These are phyloP conservation scores for Entomortierella lignicola DNA, from an alignment of 192 early-diverging fungal species.

Conservation along the genomic window DNA sequence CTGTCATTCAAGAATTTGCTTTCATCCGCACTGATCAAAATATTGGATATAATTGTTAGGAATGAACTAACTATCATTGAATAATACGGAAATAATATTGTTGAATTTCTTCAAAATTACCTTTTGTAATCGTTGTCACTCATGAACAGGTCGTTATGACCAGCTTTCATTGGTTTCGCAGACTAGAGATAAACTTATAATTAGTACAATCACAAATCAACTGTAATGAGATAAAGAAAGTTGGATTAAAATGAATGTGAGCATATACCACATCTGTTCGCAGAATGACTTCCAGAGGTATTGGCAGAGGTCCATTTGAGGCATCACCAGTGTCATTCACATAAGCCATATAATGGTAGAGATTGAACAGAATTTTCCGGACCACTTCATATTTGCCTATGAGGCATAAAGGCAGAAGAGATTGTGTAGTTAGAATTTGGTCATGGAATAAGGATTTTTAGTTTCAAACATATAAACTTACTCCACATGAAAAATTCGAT, in stretches of 20 bases:
- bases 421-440: neutral
- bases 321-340: constrained; percentile 61
- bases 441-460: neutral
- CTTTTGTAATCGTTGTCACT: constrained; percentile 56
- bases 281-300: constrained; percentile 72
- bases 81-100: too few species aligned
- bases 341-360: constrained; percentile 73
- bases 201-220: neutral
- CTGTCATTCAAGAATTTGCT: constrained; percentile 45
- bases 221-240: neutral
- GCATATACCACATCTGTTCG: constrained; percentile 60
- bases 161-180: constrained; percentile 52
- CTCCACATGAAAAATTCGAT: constrained; percentile 81
- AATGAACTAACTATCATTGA: too few species aligned
- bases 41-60: too few species aligned
- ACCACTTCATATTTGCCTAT: constrained; percentile 75
- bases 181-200: constrained; percentile 10
- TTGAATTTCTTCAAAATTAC: too few species aligned
- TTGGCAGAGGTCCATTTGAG: constrained; percentile 65
- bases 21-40: constrained; percentile 42
- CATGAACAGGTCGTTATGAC: constrained; percentile 69
- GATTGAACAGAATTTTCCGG: constrained; percentile 67
- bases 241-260: neutral
- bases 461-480: constrained; percentile 11
- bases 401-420: neutral